Evolutionary conservation across 768 basidiomycete species (phyloP), one percentile per base, ranked within the genome.

Genomic region (Rhizopogon vinicolor): DNA sequence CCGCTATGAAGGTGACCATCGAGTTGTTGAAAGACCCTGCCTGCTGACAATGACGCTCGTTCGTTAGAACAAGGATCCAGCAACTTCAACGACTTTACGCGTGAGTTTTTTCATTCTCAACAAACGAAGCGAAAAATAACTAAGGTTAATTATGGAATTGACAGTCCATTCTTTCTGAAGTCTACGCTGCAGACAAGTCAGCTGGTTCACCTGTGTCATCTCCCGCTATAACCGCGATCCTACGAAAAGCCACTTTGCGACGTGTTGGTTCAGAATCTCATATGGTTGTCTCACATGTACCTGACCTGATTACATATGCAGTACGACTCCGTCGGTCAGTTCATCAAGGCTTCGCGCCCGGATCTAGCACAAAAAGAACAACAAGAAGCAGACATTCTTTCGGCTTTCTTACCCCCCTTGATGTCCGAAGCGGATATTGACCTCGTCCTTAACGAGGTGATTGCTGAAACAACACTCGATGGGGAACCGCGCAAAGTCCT

Each of bases 141-240:
- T 51, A 39, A 25, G 12, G 18, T 22, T 43, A 41, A 49, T 54
- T 29, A 57, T 35, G 14, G 16, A 28, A 13, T 29, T 22, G 43
- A 40, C 58, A 89, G 87, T 84, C 85, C 25, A 77, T 87, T 33
- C 74, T 90, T 16, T 76, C 88, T 9, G 88, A 90, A 55, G 76
- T 90, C 2, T 82, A 89, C 59, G 76, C 80, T 8, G 77, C 82
- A 37, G 87, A 89, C 69, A 90, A 90, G 68, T 65, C 67, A 7
- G 67, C 77, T 28, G 64, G 72, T 28, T 72, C 74, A 42, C 72
- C 74, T 29, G 61, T 84, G 10, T 59, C 77, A n/a, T 71, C 80
- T 5, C 74, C 84, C 5, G 69, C 72, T 37, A 76, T 87, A 41
- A 67, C 80, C 28, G 63, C 68, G 42, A 77, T 89, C 57, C 54